These are phyloP conservation scores for Penicillium malachiteum DNA, from an alignment of 495 filamentous ascomycete genomes.

Conservation along the genomic window DNA sequence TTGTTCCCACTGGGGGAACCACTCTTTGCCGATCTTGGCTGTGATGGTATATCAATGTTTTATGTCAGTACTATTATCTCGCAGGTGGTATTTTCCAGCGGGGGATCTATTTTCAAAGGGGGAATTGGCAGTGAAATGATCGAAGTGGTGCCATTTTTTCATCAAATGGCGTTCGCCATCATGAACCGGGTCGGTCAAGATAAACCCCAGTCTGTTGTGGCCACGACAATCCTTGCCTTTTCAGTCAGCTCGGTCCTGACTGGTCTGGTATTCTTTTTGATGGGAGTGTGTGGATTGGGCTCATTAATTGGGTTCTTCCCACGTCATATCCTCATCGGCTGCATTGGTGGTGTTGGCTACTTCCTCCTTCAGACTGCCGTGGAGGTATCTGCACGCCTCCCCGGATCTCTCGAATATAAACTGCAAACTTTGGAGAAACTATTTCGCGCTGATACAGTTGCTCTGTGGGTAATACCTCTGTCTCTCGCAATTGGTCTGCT, in stretches of 20 bases:
- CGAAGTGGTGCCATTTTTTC: constrained; percentile 96
- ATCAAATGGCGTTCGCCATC: constrained; percentile 93
- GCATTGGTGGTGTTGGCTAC: constrained; percentile 97
- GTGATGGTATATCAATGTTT: constrained; percentile 97
- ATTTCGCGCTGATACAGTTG: constrained; percentile 65
- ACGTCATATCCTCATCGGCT: constrained; percentile 91
- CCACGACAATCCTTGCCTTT: constrained; percentile 89
- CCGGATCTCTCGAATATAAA: constrained; percentile 79
- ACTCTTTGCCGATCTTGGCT: constrained; percentile 77
- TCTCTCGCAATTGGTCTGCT: constrained; percentile 74
- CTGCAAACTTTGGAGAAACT: constrained; percentile 72
- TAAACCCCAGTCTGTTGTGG: constrained; percentile 79
- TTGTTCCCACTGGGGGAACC: constrained; percentile 85
- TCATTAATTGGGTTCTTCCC: constrained; percentile 96
- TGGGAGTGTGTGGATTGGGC: constrained; percentile 82
- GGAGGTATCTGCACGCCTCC: constrained; percentile 88
- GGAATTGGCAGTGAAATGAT: constrained; percentile 98
- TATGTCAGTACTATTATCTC: constrained; percentile 96
- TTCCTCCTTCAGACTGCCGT: constrained; percentile 89
- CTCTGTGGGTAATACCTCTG: constrained; percentile 82
- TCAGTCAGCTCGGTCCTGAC: constrained; percentile 89
- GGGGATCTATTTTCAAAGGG: constrained; percentile 84
- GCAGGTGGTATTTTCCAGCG: constrained; percentile 84
- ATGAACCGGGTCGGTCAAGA: constrained; percentile 73
- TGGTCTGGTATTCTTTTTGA: constrained; percentile 83